Percentiles rank a stretch among this genome's conserved stretches.
Evolutionary conservation across 192 early-diverging fungal genomes (phyloP).

Genomic region (Backusella tarrabulga): DNA sequence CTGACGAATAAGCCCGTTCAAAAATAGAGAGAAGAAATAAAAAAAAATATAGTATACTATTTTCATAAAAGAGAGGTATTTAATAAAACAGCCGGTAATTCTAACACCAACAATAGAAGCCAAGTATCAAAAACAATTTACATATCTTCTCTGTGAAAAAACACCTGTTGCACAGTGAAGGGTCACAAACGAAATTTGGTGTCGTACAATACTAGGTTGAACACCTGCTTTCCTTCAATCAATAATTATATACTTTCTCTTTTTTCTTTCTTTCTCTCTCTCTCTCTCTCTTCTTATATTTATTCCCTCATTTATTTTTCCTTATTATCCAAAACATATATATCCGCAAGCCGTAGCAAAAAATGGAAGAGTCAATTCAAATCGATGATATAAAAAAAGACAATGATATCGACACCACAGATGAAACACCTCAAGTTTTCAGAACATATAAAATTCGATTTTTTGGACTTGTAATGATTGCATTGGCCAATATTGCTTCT

Average conservation of each 20-base stretch:
- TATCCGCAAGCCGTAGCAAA: neutral
- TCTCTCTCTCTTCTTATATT: neutral
- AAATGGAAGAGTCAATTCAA: neutral
- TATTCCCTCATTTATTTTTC: neutral
- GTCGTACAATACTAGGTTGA: neutral
- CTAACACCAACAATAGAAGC: neutral
- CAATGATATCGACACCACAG: neutral
- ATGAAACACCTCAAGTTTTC: neutral
- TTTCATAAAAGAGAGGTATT: neutral
- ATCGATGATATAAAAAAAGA: neutral
- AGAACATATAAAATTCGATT: constrained; percentile 42
- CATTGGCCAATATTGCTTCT: constrained; percentile 42
- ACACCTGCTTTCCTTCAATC: neutral
- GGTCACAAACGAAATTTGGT: neutral
- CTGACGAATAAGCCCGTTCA: neutral
- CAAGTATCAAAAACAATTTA: neutral
- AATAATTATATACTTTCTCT: neutral
- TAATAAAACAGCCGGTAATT: neutral
- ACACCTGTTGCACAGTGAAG: neutral
- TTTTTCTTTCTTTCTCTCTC: neutral
- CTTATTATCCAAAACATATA: neutral
- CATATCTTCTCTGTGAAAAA: neutral
- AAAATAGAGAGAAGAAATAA: neutral
- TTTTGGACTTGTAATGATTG: constrained; percentile 43
- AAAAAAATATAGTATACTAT: too few species aligned